Percentiles rank a stretch among this genome's conserved stretches.
Conservation (phyloP, 2,329 filamentous ascomycete species). For the Penicillium sp. region DNA sequence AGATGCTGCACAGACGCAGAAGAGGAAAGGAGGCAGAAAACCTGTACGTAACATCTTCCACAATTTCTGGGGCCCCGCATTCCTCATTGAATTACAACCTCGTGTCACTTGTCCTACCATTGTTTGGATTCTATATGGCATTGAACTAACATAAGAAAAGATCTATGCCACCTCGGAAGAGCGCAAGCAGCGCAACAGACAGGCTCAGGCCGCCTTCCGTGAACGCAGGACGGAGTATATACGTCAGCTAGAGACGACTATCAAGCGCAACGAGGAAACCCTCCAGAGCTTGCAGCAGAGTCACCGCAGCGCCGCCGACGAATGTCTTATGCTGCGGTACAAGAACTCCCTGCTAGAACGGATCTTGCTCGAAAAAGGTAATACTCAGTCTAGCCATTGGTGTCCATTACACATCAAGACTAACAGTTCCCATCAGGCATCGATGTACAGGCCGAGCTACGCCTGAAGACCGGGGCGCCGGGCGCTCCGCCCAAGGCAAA, state of each 20-base stretch:
- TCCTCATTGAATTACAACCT: constrained; percentile 12
- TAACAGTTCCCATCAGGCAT: constrained; percentile 59
- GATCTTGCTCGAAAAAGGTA: constrained; percentile 93
- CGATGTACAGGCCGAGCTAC: constrained; percentile 93
- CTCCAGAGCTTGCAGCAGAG: constrained; percentile 89
- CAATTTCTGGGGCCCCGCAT: constrained; percentile 33
- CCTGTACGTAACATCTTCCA: constrained; percentile 62
- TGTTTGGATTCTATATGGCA: neutral
- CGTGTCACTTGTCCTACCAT: constrained; percentile 3
- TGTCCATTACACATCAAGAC: neutral
- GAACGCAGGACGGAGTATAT: constrained; percentile 98
- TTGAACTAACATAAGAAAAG: constrained; percentile 47
- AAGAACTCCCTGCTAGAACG: constrained; percentile 96
- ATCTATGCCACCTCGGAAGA: constrained; percentile 99
- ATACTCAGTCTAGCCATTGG: neutral
- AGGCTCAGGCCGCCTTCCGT: constrained; percentile 94
- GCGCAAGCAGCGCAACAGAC: constrained; percentile 93
- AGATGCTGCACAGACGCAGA: constrained; percentile 58
- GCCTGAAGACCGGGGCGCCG: constrained; percentile 85
- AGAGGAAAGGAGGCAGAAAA: constrained; percentile 96
- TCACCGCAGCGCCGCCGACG: constrained; percentile 89
- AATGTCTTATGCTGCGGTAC: constrained; percentile 96
- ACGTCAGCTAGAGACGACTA: constrained; percentile 96
- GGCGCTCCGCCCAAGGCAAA: constrained; percentile 61
- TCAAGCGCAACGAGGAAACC: constrained; percentile 93